Evolutionary conservation across 192 early-diverging fungal genomes (phyloP), one percentile per base, ranked within the genome.

Genomic region (Gonapodya sp.): DNA sequence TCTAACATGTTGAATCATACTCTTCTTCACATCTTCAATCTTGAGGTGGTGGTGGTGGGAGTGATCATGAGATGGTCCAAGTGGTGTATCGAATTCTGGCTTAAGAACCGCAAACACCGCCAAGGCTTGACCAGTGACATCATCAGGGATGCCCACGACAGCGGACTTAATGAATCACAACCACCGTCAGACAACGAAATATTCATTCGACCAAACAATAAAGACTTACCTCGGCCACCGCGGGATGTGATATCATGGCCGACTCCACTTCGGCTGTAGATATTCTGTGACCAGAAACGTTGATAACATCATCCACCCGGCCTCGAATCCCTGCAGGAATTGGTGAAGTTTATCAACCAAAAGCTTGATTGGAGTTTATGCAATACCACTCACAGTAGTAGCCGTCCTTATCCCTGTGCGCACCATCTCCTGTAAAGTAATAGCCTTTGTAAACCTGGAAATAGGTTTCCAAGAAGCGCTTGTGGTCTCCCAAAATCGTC

Each of bases 261-360:
- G 75, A 80, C 31, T 78, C 96, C 79, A 98, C 93, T 88, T 98
- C 96, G 73, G 97, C 91, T 16, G 97, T 97, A 32, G 90, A 93
- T 82, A 98, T 87, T 84, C 97, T 92, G 88, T 98, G 97, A 32
- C 97, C 97, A 24, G 94, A 92, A 36, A 98, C 95, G 86, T 97
- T 97, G 87, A 98, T 97, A 36, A 97, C 96, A 85, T 98, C 94
- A 87, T 89, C 87, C 30, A 77, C 75, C 30, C 75, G 75, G 31
- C 75, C 75, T 16, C 75, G 75, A 33, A 77, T 31, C 75, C 46
- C 46, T 64, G 46, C 8, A 16, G 46, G 24, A n/a, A n/a, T n/a
- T n/a, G n/a, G n/a, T n/a, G n/a, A n/a, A n/a, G n/a, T n/a, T n/a
- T n/a, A n/a, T n/a, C n/a, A n/a, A n/a, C n/a, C n/a, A n/a, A n/a